phyloP scores from a whole-genome alignment of 1,284 basidiomycete species.

The Sporisorium scitamineum region DNA sequence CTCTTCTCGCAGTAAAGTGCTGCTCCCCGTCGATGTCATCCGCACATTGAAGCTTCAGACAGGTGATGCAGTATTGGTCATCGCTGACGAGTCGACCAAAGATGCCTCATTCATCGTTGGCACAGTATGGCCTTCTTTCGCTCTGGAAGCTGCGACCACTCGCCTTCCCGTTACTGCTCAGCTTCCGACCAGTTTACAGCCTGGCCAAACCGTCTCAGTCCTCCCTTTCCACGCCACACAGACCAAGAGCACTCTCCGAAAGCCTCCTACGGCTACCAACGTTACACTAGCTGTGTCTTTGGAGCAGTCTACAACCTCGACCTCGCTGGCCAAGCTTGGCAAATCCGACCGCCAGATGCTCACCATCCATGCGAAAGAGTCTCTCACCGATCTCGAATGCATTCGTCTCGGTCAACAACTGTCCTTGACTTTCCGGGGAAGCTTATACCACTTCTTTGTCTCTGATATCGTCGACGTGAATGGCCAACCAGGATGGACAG shows the following conservation, averaged over 20 bases:
- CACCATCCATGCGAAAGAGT: slow-evolving; percentile 70
- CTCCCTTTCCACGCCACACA: slow-evolving; percentile 18
- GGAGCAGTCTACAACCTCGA: slow-evolving; percentile 7
- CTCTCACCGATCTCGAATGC: slow-evolving; percentile 63
- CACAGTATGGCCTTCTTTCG: slow-evolving; percentile 44
- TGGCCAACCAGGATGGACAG: slow-evolving; percentile 75
- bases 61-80: slow-evolving; percentile 32
- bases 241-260: slow-evolving; percentile 13
- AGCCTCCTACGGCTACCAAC: slow-evolving; percentile 34
- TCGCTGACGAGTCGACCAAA: not conserved
- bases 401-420: slow-evolving; percentile 14
- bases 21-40: slow-evolving; percentile 39
- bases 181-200: slow-evolving; percentile 8
- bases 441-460: not conserved
- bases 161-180: slow-evolving; percentile 29
- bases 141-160: slow-evolving; percentile 26
- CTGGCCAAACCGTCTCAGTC: slow-evolving; percentile 19
- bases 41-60: slow-evolving; percentile 43
- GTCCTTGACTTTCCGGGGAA: slow-evolving; percentile 30
- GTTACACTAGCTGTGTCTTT: slow-evolving; percentile 44
- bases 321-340: slow-evolving; percentile 41
- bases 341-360: slow-evolving; percentile 70
- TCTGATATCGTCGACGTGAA: slow-evolving; percentile 77
- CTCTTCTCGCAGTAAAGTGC: slow-evolving; percentile 29
- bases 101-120: slow-evolving; percentile 12